These are phyloP conservation scores for Metschnikowia continentalis DNA, from an alignment of 805 yeast species.

Conservation along the genomic window DNA sequence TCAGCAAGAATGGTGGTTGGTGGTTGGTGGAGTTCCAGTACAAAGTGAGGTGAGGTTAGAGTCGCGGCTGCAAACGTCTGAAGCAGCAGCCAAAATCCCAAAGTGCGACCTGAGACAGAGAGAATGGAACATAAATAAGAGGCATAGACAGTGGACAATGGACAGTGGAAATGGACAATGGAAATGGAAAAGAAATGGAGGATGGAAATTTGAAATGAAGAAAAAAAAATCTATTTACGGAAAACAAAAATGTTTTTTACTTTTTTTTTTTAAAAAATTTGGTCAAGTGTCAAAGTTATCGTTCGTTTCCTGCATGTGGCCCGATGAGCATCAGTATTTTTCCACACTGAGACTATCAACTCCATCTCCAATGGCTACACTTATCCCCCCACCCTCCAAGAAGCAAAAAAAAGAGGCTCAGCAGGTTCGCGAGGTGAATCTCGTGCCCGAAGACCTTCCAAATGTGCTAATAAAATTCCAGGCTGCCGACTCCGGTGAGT, in stretches of 20 bases:
- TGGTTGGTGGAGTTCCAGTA: background rate
- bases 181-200: background rate
- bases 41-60: background rate
- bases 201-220: too few species aligned
- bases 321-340: slow-evolving; percentile 17
- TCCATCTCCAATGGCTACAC: slow-evolving; percentile 67
- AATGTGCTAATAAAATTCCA: slow-evolving; percentile 84
- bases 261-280: too few species aligned
- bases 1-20: background rate
- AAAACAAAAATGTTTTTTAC: too few species aligned
- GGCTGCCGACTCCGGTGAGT: slow-evolving; percentile 89
- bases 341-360: background rate
- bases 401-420: slow-evolving; percentile 83
- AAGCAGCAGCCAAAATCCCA: background rate
- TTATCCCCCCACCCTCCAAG: slow-evolving; percentile 90
- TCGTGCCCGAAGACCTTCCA: slow-evolving; percentile 76
- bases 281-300: too few species aligned
- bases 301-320: background rate
- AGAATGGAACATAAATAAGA: too few species aligned
- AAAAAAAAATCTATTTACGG: background rate
- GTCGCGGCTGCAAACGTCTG: slow-evolving; percentile 4
- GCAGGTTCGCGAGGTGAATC: slow-evolving; percentile 66
- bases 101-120: background rate
- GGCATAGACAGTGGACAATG: too few species aligned
- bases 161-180: background rate